A percentile compares a stretch with the other conserved stretches of the same genome.
Evolutionary conservation across 148 eudicot species (phyloP).

Genomic region (Rhododendron williamsianum): DNA sequence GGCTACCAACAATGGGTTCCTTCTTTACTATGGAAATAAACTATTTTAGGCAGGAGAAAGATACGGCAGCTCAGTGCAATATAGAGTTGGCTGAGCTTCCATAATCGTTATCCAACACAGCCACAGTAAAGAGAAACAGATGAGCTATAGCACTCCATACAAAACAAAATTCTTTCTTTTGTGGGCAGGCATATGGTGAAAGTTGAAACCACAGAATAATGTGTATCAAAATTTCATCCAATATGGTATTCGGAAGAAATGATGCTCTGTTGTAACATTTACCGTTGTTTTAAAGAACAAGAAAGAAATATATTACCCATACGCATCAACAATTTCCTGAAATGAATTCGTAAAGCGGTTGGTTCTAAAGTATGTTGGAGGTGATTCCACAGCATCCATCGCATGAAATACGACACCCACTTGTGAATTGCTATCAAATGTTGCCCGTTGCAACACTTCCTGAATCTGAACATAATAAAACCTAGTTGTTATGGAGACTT

Average conservation of each 20-base stretch:
- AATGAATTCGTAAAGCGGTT: conserved; percentile 79
- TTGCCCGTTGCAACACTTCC: conserved; percentile 89
- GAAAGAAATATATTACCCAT: conserved; percentile 48
- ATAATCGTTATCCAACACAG: background rate
- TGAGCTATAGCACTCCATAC: background rate
- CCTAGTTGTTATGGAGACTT: conserved; percentile 3
- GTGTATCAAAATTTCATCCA: background rate
- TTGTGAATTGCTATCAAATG: conserved; percentile 92
- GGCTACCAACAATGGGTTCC: background rate
- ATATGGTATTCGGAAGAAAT: background rate
- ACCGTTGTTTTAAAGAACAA: background rate
- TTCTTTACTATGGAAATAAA: background rate
- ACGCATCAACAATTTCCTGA: conserved; percentile 99
- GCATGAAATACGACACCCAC: conserved; percentile 92
- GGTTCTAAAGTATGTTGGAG: conserved; percentile 96
- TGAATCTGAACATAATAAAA: conserved; percentile 54
- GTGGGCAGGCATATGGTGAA: background rate
- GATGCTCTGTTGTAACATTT: background rate
- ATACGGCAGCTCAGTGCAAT: background rate
- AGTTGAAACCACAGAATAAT: conserved; percentile 8
- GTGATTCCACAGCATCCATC: conserved; percentile 80
- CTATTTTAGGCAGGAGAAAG: background rate
- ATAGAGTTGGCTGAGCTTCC: background rate
- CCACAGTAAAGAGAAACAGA: background rate
- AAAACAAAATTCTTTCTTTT: background rate